Evolutionary conservation across 768 basidiomycete species (phyloP).

Genomic region (Pholiota conissans): DNA sequence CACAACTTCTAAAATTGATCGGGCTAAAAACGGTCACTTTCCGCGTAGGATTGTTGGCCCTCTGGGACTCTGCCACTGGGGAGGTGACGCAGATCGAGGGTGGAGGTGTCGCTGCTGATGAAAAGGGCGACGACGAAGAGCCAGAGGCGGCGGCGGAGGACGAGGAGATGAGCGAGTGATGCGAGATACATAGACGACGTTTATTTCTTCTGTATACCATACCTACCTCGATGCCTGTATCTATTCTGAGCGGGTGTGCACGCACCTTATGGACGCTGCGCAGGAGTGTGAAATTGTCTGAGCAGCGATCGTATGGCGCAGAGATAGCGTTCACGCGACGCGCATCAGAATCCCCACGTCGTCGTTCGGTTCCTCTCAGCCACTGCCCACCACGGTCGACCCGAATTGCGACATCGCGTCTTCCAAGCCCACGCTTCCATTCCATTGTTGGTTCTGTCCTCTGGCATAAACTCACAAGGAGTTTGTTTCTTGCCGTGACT

Average conservation of each 20-base stretch:
- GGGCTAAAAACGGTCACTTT: conserved; percentile 89
- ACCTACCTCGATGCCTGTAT: conserved; percentile 11
- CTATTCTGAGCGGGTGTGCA: conserved; percentile 2
- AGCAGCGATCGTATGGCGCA: background rate
- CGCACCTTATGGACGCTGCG: background rate
- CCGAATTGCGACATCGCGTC: background rate
- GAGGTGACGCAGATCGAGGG: conserved; percentile 62
- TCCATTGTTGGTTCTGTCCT: background rate
- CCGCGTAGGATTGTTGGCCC: conserved; percentile 64
- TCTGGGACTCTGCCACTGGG: conserved; percentile 72
- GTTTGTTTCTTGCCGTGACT: background rate
- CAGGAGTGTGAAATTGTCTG: background rate
- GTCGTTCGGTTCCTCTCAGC: too few species aligned
- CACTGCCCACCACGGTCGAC: background rate
- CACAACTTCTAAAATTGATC: conserved; percentile 89
- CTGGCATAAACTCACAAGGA: background rate
- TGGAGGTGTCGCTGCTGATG: conserved; percentile 37
- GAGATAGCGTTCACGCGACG: background rate
- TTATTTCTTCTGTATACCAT: conserved; percentile 19
- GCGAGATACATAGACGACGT: conserved; percentile 4
- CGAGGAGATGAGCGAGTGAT: conserved; percentile 53
- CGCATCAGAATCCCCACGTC: conserved; percentile 3
- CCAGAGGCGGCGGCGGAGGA: conserved; percentile 34
- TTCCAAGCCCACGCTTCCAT: too few species aligned
- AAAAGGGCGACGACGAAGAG: conserved; percentile 34